Percentiles rank a stretch among this genome's conserved stretches.
Evolutionary conservation across 1,284 basidiomycete species (phyloP).

Genomic region (Apiotrichum porosum): DNA sequence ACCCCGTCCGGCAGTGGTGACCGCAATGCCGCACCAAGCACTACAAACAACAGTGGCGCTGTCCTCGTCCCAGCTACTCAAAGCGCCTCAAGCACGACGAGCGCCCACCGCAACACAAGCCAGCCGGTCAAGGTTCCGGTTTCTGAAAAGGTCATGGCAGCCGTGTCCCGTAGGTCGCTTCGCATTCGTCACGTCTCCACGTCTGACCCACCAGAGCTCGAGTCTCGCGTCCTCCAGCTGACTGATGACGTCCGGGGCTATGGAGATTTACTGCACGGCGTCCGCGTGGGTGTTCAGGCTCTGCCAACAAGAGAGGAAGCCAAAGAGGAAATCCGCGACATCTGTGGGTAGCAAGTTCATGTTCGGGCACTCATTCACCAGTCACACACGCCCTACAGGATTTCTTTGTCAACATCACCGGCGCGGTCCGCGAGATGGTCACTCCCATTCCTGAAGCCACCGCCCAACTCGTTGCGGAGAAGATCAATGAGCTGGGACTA

Average conservation of each 20-base stretch:
- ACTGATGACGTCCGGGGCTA: constrained; percentile 2
- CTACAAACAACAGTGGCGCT: too few species aligned
- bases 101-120: neutral
- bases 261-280: constrained; percentile 30
- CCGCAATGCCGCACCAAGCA: too few species aligned
- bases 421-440: neutral
- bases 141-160: neutral
- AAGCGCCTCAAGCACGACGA: too few species aligned
- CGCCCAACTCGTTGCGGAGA: constrained; percentile 7
- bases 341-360: constrained; percentile 16
- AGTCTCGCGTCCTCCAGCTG: neutral
- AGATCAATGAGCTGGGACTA: neutral
- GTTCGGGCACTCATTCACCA: neutral
- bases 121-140: neutral
- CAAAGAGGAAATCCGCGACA: constrained; percentile 24
- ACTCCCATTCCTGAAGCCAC: constrained; percentile 2
- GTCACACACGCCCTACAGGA: constrained; percentile 21
- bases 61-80: too few species aligned
- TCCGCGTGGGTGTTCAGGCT: constrained; percentile 21
- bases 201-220: constrained; percentile 5
- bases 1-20: too few species aligned
- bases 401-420: constrained; percentile 1
- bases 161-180: neutral
- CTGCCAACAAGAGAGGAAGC: constrained; percentile 32
- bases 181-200: too few species aligned